Conservation (phyloP, 306 rosid genomes). For the Ochetophila trinervis region DNA sequence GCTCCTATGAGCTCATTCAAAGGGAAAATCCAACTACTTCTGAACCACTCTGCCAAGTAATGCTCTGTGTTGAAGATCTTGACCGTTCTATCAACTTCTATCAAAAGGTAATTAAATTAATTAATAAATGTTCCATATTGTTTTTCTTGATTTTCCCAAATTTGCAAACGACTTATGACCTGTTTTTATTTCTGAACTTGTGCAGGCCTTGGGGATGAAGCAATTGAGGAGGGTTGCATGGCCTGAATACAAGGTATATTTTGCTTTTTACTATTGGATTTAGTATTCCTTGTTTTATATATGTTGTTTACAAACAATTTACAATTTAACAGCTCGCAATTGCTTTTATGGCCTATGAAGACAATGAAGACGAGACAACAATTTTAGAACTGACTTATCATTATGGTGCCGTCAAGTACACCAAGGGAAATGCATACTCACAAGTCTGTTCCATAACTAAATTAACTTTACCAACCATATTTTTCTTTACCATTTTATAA, state of each 20-base stretch:
- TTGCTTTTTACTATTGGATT: not conserved
- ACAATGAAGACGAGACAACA: constrained; percentile 1
- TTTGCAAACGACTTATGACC: not conserved
- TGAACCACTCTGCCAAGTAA: constrained; percentile 23
- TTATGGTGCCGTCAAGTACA: not conserved
- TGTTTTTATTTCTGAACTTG: not conserved
- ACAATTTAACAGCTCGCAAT: not conserved
- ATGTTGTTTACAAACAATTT: not conserved
- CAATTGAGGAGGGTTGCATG: not conserved
- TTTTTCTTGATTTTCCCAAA: not conserved
- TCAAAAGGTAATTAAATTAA: not conserved
- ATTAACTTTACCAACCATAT: too few relatives aligned
- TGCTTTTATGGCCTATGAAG: constrained; percentile 15
- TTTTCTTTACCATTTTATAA: too few relatives aligned
- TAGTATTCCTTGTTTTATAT: not conserved
- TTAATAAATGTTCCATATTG: not conserved
- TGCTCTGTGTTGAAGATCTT: constrained; percentile 1
- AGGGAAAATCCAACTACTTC: constrained; percentile 15
- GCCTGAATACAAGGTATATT: not conserved
- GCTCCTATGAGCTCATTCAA: constrained; percentile 21
- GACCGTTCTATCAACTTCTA: constrained; percentile 9
- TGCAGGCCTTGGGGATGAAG: not conserved
- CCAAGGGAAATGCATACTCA: constrained; percentile 20
- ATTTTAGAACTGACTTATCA: constrained; percentile 17
- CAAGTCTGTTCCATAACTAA: constrained; percentile 4